Evolutionary conservation across 1,139 yeast genomes (phyloP).

Genomic region (Debaryomyces sp.): DNA sequence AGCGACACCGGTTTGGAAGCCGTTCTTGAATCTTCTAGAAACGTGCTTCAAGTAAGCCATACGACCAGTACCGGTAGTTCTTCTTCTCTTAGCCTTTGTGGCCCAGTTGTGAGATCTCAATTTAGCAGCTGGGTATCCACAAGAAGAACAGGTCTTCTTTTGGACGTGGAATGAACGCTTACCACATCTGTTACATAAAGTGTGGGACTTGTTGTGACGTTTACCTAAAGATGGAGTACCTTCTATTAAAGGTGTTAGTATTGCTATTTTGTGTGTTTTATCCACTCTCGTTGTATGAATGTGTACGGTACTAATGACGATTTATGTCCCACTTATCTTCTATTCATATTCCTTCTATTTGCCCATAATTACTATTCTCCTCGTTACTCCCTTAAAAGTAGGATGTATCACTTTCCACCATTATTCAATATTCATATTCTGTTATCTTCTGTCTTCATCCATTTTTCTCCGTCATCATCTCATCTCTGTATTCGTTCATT

Average conservation of each 20-base stretch:
- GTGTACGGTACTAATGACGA: slow-evolving; percentile 1
- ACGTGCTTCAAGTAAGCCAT: slow-evolving; percentile 97
- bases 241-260: slow-evolving; percentile 55
- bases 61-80: slow-evolving; percentile 99
- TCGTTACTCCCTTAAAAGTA: not conserved
- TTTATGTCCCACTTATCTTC: not conserved
- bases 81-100: slow-evolving; percentile 98
- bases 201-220: slow-evolving; percentile 99
- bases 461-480: not conserved
- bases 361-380: no score
- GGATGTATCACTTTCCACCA: not conserved
- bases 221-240: slow-evolving; percentile 99
- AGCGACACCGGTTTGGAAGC: slow-evolving; percentile 91
- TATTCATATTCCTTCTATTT: not conserved
- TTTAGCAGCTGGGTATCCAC: slow-evolving; percentile 99
- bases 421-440: not conserved
- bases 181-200: slow-evolving; percentile 99
- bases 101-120: slow-evolving; percentile 99
- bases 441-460: not conserved
- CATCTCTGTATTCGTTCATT: not conserved
- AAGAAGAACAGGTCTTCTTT: slow-evolving; percentile 98
- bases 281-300: not conserved
- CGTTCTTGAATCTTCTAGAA: slow-evolving; percentile 97
- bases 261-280: slow-evolving; percentile 7
- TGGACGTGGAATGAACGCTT: slow-evolving; percentile 98